Conservation (phyloP, 2,329 filamentous ascomycete genomes). For the Torrubiella hemipterigena region DNA sequence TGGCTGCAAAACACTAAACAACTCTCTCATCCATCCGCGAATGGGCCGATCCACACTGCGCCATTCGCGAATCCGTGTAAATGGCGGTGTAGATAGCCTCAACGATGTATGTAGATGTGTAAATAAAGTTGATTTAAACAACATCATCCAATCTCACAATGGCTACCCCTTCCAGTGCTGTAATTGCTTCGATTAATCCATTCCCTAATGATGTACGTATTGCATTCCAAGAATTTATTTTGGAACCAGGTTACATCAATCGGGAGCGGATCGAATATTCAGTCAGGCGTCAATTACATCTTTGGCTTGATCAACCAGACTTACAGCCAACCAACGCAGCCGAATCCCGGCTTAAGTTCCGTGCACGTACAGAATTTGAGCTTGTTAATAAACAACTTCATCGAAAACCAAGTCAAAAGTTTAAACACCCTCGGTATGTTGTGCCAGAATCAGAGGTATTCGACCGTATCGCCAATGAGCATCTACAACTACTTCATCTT, state of each 20-base stretch:
- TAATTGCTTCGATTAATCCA: conserved; percentile 3
- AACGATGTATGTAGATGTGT: background rate
- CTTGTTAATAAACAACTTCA: conserved; percentile 5
- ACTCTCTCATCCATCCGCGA: too few species aligned
- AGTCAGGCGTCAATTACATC: conserved; percentile 1
- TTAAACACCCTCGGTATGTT: conserved; percentile 2
- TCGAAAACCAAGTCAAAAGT: conserved; percentile 2
- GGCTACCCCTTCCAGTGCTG: conserved; percentile 1
- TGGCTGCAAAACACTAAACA: too few species aligned
- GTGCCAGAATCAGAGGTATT: conserved; percentile 2
- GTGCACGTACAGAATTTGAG: conserved; percentile 2
- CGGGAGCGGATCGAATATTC: conserved; percentile 2
- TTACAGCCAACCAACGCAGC: conserved; percentile 1
- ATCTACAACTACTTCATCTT: conserved; percentile 4
- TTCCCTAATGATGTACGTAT: conserved; percentile 3
- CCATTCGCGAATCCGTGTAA: background rate
- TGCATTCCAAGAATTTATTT: conserved; percentile 2
- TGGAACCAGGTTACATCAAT: conserved; percentile 1
- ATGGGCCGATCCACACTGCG: background rate
- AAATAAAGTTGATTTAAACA: background rate
- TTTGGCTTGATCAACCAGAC: conserved; percentile 2
- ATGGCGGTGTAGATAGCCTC: too few species aligned
- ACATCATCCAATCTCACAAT: background rate
- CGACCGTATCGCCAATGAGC: conserved; percentile 3
- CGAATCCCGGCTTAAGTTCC: conserved; percentile 2